Conservation (phyloP, 2,329 filamentous ascomycete genomes). For the Diaporthe eres region DNA sequence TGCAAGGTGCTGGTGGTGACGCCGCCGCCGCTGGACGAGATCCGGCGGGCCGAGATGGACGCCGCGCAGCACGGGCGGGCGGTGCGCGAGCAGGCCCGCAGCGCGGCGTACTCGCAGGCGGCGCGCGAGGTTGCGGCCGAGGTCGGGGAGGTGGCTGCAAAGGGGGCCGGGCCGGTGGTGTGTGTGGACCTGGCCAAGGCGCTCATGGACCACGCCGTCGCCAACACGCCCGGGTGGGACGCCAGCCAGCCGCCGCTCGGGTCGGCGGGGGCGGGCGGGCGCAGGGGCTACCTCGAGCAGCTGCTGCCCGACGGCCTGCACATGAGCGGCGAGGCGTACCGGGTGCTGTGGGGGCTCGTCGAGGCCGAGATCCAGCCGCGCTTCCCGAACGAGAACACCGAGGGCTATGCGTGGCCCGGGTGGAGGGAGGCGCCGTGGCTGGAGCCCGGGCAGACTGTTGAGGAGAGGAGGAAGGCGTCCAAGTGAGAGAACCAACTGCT, state of each 20-base stretch:
- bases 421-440: slow-evolving; percentile 57
- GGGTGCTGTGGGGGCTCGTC: slow-evolving; percentile 64
- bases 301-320: slow-evolving; percentile 73
- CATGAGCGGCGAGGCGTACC: slow-evolving; percentile 68
- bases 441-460: slow-evolving; percentile 35
- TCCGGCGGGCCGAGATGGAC: slow-evolving; percentile 69
- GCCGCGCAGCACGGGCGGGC: slow-evolving; percentile 45
- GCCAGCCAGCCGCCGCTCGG: slow-evolving; percentile 59
- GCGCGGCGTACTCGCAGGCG: slow-evolving; percentile 70
- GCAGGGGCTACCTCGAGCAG: slow-evolving; percentile 64
- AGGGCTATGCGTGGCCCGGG: slow-evolving; percentile 60
- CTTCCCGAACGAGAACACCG: slow-evolving; percentile 54
- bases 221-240: slow-evolving; percentile 70
- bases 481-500: neutral
- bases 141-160: slow-evolving; percentile 74
- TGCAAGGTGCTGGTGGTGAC: slow-evolving; percentile 84
- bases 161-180: slow-evolving; percentile 74
- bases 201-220: slow-evolving; percentile 79
- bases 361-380: slow-evolving; percentile 63
- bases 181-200: slow-evolving; percentile 86
- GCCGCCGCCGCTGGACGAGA: slow-evolving; percentile 87
- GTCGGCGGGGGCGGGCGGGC: slow-evolving; percentile 64
- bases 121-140: slow-evolving; percentile 78
- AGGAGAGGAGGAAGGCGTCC: neutral
- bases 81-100: slow-evolving; percentile 61